Evolutionary conservation across 768 basidiomycete species (phyloP), one percentile per base, ranked within the genome.

Genomic region (Pulveroboletus sp.): DNA sequence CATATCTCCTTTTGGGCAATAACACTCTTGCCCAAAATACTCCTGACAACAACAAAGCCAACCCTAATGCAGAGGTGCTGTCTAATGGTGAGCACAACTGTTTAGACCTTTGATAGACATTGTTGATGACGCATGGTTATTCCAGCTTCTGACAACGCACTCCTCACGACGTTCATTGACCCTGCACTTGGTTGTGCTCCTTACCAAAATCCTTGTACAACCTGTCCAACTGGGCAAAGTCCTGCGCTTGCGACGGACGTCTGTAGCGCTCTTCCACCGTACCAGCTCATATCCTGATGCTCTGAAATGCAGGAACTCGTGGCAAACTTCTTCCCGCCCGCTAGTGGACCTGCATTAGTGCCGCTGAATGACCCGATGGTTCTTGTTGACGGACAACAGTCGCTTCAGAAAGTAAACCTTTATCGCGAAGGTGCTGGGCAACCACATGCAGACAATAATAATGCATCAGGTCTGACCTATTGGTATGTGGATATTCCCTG

Each of bases 1-100:
- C 63, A 26, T 64, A 64, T 50, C 64, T 66, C 28, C 43, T 64
- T 7, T 49, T 66, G 18, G 49, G 46, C 1, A 27, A 21, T 2
- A 51, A 66, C 18, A 66, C 64, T 3, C 58, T 64, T 17, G 55
- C 61, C 3, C 63, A 64, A 41, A 63, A 64, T 7, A 66, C 64
- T 24, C 63, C 63, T 2, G 45, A 6, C 8, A 64, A 63, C 37
- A 50, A 47, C 33, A 44, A 66, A 31, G 64, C 61, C 8, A 64
- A 66, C 17, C 61, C 63, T 3, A 4, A 47, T 21, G 61, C 63
- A 12, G 39, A 49, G 27, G 64, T 56, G 28, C 45, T 66, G 31
- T 56, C 61, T 10, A 64, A 64, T 31, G 56, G 63, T 64, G 43
- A 38, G 61, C 7, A 28, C 6, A 3, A 36, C 5, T 12, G 5